Base-by-base conservation (phyloP, 2,329 filamentous ascomycete genomes). In the Pestalotiopsis sp. region DNA sequence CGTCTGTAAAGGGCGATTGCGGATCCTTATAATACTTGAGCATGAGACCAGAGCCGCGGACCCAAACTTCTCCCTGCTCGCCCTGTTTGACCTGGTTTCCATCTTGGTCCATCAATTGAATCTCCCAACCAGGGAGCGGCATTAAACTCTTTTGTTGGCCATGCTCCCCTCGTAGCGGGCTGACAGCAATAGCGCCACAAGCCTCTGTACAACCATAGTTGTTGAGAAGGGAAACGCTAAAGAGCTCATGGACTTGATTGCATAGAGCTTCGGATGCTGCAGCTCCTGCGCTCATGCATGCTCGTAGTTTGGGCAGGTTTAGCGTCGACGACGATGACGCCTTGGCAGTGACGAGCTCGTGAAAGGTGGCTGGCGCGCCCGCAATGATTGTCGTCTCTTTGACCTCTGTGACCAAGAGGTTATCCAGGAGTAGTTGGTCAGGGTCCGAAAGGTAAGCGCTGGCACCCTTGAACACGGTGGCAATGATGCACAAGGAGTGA, bases 101-200 rank as follows among this genome's bases (percentile, higher is more conserved):
- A 52, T 64, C 62, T 56, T 64, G 62, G 49, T 64, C 62, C 41
- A 64, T 64, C 62, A 64, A 25, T 23, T 64, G n/a, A 23, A 64
- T 64, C 41, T 64, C 62, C 62, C 62, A 64, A 14, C 17, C 62
- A 3, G 41, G 62, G 25, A 64, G 62, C 31, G 62, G 62, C 5
- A 27, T 56, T 13, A 64, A 23, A 52, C 62, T 36, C 39, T 41
- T 41, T 31, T 64, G 62, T 23, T 62, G 59, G 6, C n/a, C 14
- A 39, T 36, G 38, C n/a, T 52, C 41, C 49, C 49, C 36, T 14
- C 62, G 41, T 13, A 39, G 62, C 41, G 38, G 41, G 41, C 62
- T 64, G 39, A 64, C 27, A 14, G 31, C 62, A 64, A 64, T 64
- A 20, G 62, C 62, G 41, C 62, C 62, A 23, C 62, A 64, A 23